These are phyloP conservation scores for Dysphania ambrosioides DNA, from an alignment of 148 eudicot genomes.

Conservation along the genomic window DNA sequence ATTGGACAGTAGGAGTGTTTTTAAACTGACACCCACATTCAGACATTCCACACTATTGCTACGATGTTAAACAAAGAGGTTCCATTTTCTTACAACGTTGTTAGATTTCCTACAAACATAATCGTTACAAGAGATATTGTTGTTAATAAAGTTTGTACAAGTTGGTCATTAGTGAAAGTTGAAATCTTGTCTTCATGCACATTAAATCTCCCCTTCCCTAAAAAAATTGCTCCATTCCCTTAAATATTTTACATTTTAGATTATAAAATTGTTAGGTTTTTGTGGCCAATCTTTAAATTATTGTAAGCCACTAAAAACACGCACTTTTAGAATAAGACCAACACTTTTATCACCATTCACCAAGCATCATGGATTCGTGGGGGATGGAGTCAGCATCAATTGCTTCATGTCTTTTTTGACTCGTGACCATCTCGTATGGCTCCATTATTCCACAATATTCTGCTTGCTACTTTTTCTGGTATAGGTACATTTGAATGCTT, in stretches of 20 bases:
- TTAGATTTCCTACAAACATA: neutral
- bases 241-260: no score
- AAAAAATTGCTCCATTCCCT: no score
- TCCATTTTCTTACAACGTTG: no score
- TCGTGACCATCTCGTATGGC: constrained; percentile 5
- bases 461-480: neutral
- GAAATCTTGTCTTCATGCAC: no score
- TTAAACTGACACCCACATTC: no score
- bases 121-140: neutral
- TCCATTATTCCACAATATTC: neutral
- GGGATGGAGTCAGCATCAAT: neutral
- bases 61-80: no score
- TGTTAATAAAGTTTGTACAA: neutral
- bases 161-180: no score
- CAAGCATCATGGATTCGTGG: neutral
- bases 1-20: no score
- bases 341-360: neutral
- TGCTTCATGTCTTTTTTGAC: neutral
- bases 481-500: no score
- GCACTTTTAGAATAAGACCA: neutral
- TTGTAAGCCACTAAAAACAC: neutral
- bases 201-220: no score
- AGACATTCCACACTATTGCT: no score
- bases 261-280: no score
- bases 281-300: neutral